Evolutionary conservation across 805 yeast species (phyloP).

Genomic region (Kodamaea neixiangensis): DNA sequence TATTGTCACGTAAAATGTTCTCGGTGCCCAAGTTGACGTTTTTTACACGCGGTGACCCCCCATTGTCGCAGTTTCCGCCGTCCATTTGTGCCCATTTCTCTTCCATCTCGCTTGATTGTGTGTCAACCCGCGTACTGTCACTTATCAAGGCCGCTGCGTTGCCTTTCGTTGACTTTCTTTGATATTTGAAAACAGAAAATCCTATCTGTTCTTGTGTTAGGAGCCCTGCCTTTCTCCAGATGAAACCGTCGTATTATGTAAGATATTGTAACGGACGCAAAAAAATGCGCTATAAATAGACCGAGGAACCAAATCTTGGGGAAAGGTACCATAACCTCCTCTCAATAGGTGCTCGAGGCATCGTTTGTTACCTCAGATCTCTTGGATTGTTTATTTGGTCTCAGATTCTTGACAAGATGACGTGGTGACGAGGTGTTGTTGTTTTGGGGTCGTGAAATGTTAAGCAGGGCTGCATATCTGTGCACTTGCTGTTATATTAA

Average conservation of each 20-base stretch:
- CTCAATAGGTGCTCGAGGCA: too few relatives aligned
- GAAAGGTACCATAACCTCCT: neutral
- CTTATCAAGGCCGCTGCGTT: neutral
- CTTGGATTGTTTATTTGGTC: neutral
- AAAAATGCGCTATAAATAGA: neutral
- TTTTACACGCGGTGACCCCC: neutral
- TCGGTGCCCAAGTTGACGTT: neutral
- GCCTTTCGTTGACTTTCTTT: neutral
- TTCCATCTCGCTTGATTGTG: neutral
- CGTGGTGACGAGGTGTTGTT: neutral
- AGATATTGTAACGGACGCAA: neutral
- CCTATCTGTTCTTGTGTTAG: neutral
- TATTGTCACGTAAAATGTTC: neutral
- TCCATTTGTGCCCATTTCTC: constrained; percentile 2
- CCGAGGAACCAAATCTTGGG: neutral
- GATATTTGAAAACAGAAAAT: neutral
- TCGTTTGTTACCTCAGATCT: neutral
- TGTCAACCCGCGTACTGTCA: neutral
- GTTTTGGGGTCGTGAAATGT: neutral
- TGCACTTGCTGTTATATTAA: too few relatives aligned
- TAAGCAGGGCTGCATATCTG: too few relatives aligned
- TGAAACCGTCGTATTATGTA: neutral
- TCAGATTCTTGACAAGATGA: neutral
- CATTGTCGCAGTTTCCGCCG: constrained; percentile 2
- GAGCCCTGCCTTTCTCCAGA: neutral